A percentile compares a stretch with the other conserved stretches of the same genome.
These are phyloP conservation scores for Erythrobasidium hasegawianum DNA, from an alignment of 1,284 basidiomycete species.

Conservation along the genomic window DNA sequence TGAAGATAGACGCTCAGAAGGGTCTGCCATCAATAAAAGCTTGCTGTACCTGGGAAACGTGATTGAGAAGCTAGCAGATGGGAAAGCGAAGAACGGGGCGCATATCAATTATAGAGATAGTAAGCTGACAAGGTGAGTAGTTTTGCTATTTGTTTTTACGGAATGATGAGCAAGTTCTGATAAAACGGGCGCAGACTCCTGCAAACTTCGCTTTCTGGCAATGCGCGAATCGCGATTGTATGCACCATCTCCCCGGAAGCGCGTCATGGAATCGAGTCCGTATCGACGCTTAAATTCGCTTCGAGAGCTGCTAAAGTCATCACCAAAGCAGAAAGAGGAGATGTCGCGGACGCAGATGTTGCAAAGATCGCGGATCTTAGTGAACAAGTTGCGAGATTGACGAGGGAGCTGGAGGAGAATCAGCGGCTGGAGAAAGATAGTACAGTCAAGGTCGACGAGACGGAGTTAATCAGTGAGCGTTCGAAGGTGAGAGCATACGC, in stretches of 20 bases:
- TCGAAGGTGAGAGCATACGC: not conserved
- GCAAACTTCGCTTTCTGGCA: slow-evolving; percentile 57
- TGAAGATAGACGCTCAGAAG: slow-evolving; percentile 56
- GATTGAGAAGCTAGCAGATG: slow-evolving; percentile 54
- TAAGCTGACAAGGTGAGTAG: slow-evolving; percentile 48
- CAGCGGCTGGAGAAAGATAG: not conserved
- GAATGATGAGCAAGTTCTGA: not conserved
- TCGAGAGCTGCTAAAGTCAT: slow-evolving; percentile 57
- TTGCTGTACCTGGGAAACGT: slow-evolving; percentile 51
- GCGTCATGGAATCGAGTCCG: slow-evolving; percentile 55
- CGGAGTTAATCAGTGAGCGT: slow-evolving; percentile 7
- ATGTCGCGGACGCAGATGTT: slow-evolving; percentile 45
- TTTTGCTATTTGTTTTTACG: not conserved
- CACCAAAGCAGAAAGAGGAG: slow-evolving; percentile 56
- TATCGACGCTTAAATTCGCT: slow-evolving; percentile 59
- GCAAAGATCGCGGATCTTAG: slow-evolving; percentile 53
- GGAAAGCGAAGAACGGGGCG: slow-evolving; percentile 13
- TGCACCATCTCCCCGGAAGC: slow-evolving; percentile 55
- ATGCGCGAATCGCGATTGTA: slow-evolving; percentile 58
- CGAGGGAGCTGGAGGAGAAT: slow-evolving; percentile 45
- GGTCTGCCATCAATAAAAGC: slow-evolving; percentile 58
- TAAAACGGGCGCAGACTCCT: slow-evolving; percentile 49
- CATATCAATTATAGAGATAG: slow-evolving; percentile 59
- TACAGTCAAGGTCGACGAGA: not conserved
- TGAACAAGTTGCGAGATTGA: slow-evolving; percentile 51